These are phyloP conservation scores for Glycine tomentella DNA, from an alignment of 306 rosid genomes.

Conservation along the genomic window DNA sequence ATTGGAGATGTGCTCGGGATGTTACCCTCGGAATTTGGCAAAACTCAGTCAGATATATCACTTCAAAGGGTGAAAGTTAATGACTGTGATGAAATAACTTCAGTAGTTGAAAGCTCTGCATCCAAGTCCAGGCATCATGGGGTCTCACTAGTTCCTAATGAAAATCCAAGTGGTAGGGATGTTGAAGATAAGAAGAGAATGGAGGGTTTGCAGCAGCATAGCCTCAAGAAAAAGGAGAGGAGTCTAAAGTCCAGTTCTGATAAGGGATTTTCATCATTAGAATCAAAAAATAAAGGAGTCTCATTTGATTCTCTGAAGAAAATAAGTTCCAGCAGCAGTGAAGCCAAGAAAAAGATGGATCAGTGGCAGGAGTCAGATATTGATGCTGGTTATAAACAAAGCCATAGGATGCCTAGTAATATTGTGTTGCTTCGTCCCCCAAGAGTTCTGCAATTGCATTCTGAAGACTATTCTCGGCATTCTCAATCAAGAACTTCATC, in stretches of 20 bases:
- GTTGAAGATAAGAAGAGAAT: slow-evolving; percentile 51
- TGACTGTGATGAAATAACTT: slow-evolving; percentile 39
- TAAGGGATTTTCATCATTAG: slow-evolving; percentile 47
- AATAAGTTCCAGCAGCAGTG: slow-evolving; percentile 42
- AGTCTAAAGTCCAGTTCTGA: slow-evolving; percentile 48
- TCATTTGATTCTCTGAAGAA: slow-evolving; percentile 50
- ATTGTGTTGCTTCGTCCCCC: slow-evolving; percentile 63
- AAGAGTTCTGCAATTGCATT: no score
- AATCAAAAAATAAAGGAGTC: slow-evolving; percentile 45
- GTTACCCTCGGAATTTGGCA: slow-evolving; percentile 44
- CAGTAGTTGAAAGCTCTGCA: slow-evolving; percentile 50
- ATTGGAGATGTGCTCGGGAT: slow-evolving; percentile 47
- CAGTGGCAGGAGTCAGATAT: slow-evolving; percentile 45
- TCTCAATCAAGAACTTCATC: slow-evolving; percentile 50
- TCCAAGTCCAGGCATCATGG: slow-evolving; percentile 25
- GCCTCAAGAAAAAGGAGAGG: slow-evolving; percentile 56
- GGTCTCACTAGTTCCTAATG: no score
- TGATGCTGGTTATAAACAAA: slow-evolving; percentile 47
- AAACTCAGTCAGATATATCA: slow-evolving; percentile 48
- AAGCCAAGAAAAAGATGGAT: slow-evolving; percentile 51
- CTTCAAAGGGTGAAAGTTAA: slow-evolving; percentile 54
- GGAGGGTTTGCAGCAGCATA: slow-evolving; percentile 49
- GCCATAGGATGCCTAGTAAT: slow-evolving; percentile 47
- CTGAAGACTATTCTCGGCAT: slow-evolving; percentile 47
- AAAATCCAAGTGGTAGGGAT: background rate